phyloP scores from a whole-genome alignment of 1,139 yeast genomes.

The Meyerozyma sp. region DNA sequence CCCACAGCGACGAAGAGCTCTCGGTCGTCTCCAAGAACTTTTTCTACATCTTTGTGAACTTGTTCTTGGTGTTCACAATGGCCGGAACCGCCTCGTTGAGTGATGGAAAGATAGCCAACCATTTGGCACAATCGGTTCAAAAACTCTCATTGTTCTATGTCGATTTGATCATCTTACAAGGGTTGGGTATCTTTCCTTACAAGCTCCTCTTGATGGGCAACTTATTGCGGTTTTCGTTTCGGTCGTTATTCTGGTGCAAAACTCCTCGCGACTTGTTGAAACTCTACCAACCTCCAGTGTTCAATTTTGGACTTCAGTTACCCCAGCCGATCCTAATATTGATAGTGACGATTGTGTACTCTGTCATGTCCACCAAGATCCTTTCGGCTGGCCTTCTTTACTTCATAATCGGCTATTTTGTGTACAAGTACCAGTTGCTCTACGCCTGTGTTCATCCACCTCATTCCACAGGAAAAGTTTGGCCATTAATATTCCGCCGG shows the following conservation, averaged over 20 bases:
- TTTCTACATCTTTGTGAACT: constrained; percentile 71
- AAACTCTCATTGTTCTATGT: constrained; percentile 69
- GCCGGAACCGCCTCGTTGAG: constrained; percentile 79
- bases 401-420: constrained; percentile 69
- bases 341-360: constrained; percentile 70
- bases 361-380: constrained; percentile 73
- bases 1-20: constrained; percentile 71
- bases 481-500: constrained; percentile 78
- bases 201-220: constrained; percentile 51
- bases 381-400: constrained; percentile 68
- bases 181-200: constrained; percentile 74
- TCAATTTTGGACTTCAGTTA: constrained; percentile 74
- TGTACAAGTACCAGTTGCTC: constrained; percentile 74
- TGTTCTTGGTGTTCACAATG: constrained; percentile 72
- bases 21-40: constrained; percentile 73
- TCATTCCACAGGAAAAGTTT: constrained; percentile 83
- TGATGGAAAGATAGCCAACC: constrained; percentile 71
- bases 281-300: constrained; percentile 68
- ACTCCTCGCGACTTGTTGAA: constrained; percentile 69
- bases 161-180: constrained; percentile 69
- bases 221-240: constrained; percentile 19
- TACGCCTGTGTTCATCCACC: constrained; percentile 83
- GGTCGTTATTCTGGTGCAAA: constrained; percentile 14
- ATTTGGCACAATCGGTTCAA: constrained; percentile 64
- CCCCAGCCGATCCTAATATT: constrained; percentile 79